phyloP scores from a whole-genome alignment of 805 yeast genomes.

The Cyberlindnera japonica region DNA sequence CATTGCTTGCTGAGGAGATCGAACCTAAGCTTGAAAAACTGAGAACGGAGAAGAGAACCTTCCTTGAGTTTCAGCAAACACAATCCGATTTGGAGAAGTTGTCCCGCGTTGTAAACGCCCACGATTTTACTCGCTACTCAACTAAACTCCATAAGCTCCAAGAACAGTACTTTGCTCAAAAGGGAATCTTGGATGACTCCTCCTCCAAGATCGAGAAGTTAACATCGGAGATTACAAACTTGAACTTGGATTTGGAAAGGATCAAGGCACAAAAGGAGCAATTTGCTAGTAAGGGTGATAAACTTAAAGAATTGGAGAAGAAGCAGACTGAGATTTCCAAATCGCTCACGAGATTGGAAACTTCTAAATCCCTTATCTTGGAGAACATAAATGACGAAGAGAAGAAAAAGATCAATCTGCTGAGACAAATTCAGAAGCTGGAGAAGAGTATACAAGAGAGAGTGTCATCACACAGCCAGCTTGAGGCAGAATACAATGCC shows the following conservation, averaged over 20 bases:
- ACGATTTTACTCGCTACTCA: slow-evolving; percentile 52
- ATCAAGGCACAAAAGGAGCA: slow-evolving; percentile 50
- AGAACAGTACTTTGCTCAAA: slow-evolving; percentile 39
- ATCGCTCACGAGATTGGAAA: slow-evolving; percentile 61
- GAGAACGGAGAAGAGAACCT: slow-evolving; percentile 75
- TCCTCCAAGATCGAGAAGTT: slow-evolving; percentile 43
- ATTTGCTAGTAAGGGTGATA: slow-evolving; percentile 59
- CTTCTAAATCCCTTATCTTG: slow-evolving; percentile 53
- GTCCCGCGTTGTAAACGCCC: slow-evolving; percentile 70
- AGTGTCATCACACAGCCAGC: slow-evolving; percentile 33
- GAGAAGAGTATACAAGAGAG: slow-evolving; percentile 34
- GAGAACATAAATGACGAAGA: slow-evolving; percentile 58
- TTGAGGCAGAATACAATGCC: slow-evolving; percentile 43
- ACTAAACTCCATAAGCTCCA: slow-evolving; percentile 41
- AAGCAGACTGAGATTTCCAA: slow-evolving; percentile 55
- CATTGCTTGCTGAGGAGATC: slow-evolving; percentile 76
- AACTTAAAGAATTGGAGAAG: slow-evolving; percentile 55
- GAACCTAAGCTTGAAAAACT: slow-evolving; percentile 86
- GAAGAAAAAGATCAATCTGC: slow-evolving; percentile 32
- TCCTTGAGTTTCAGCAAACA: slow-evolving; percentile 80
- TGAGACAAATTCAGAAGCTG: slow-evolving; percentile 34
- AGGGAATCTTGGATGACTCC: slow-evolving; percentile 38
- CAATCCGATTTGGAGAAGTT: slow-evolving; percentile 77
- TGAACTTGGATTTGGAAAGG: slow-evolving; percentile 57
- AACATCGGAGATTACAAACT: slow-evolving; percentile 50